phyloP scores from a whole-genome alignment of 176 grass and related monocot species.

The Dactylis glomerata region DNA sequence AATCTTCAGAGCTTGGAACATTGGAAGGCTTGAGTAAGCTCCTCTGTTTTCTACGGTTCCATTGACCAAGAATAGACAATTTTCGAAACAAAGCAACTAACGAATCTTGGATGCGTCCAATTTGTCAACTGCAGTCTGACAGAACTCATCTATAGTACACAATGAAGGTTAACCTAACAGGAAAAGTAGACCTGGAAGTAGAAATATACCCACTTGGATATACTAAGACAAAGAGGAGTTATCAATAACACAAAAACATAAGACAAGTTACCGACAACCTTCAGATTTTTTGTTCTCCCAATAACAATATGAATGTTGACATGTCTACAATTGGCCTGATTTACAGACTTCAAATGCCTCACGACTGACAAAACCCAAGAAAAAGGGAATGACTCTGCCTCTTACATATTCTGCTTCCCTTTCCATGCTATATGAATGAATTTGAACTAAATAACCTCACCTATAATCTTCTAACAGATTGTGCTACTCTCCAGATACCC shows the following conservation, averaged over 20 bases:
- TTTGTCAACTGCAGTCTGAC: neutral
- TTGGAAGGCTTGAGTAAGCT: neutral
- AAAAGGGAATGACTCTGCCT: neutral
- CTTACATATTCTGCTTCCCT: neutral
- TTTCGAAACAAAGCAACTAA: neutral
- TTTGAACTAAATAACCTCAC: neutral
- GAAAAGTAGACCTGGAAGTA: neutral
- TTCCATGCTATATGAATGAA: conserved; percentile 17
- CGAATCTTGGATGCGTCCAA: neutral
- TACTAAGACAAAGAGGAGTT: neutral
- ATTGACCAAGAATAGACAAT: too few species aligned
- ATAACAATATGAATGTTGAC: neutral
- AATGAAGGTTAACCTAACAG: neutral
- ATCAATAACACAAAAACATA: neutral
- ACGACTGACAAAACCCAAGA: neutral
- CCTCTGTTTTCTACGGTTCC: neutral
- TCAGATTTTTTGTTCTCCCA: neutral
- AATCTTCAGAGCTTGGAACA: neutral
- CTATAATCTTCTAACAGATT: neutral
- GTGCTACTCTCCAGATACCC: neutral
- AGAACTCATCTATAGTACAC: neutral
- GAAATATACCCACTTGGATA: too few species aligned
- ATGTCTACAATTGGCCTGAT: conserved; percentile 2
- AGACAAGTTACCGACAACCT: neutral
- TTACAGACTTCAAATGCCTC: conserved; percentile 19